These are phyloP conservation scores for Hypocreales sp. DNA, from an alignment of 2,329 filamentous ascomycete species.

Conservation along the genomic window DNA sequence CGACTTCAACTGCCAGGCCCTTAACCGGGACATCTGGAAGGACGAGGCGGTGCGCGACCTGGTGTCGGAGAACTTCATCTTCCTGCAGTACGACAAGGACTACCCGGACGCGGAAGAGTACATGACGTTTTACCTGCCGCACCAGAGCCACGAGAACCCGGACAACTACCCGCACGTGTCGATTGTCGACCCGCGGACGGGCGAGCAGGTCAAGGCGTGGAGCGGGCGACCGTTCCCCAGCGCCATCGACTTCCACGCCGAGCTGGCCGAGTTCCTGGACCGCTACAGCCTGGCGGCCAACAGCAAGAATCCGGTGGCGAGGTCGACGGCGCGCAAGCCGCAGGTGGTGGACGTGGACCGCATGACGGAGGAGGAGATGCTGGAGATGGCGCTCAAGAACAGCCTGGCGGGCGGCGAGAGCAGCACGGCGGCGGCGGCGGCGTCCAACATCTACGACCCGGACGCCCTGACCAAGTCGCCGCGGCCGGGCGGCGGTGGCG, in stretches of 20 bases:
- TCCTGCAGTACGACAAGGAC: conserved; percentile 84
- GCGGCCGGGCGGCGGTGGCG: conserved; percentile 11
- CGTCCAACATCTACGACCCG: conserved; percentile 55
- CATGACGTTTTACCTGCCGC: conserved; percentile 74
- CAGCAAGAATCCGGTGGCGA: conserved; percentile 86
- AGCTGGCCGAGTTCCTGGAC: conserved; percentile 92
- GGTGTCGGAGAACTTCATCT: conserved; percentile 83
- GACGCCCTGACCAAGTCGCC: conserved; percentile 67
- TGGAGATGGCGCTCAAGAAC: conserved; percentile 84
- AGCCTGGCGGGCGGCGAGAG: conserved; percentile 43
- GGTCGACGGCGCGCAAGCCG: conserved; percentile 41
- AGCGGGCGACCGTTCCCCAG: conserved; percentile 67
- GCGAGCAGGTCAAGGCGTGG: conserved; percentile 96
- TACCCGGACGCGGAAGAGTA: conserved; percentile 68
- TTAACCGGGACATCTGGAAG: conserved; percentile 96
- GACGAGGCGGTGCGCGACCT: conserved; percentile 64
- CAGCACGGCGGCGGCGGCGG: conserved; percentile 19
- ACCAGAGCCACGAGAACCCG: conserved; percentile 56
- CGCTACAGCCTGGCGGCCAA: conserved; percentile 79
- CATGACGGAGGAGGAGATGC: conserved; percentile 95
- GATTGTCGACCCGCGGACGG: conserved; percentile 88
- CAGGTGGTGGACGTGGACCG: conserved; percentile 63
- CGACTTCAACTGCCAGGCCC: conserved; percentile 83
- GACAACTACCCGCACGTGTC: conserved; percentile 92
- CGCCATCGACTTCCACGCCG: conserved; percentile 69